phyloP scores from a whole-genome alignment of 208 protist genomes.

The Endotrypanum monterogeii region DNA sequence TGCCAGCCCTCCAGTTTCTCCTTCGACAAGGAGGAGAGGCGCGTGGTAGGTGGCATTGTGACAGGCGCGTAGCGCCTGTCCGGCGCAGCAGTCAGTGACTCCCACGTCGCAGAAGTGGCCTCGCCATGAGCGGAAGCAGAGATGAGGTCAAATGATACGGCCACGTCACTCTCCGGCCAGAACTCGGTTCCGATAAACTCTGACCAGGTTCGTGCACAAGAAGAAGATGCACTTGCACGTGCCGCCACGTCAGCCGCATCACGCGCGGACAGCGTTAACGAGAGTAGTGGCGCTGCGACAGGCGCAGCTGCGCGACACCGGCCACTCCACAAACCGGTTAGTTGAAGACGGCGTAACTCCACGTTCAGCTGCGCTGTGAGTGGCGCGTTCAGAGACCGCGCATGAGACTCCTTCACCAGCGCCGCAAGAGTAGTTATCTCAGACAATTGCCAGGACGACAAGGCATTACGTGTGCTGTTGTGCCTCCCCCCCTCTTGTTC shows the following conservation, averaged over 20 bases:
- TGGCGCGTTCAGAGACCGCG: constrained; percentile 60
- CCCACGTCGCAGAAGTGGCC: constrained; percentile 8
- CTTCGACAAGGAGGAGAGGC: constrained; percentile 30
- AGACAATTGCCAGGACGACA: constrained; percentile 13
- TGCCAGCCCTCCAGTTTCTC: constrained; percentile 62
- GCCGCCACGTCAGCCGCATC: constrained; percentile 48
- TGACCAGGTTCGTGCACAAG: constrained; percentile 18
- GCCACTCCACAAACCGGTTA: constrained; percentile 25
- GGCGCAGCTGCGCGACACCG: constrained; percentile 19
- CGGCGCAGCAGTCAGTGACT: constrained; percentile 18
- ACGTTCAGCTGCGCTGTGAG: constrained; percentile 38
- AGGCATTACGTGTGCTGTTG: neutral
- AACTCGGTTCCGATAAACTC: constrained; percentile 20
- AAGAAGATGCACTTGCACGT: neutral
- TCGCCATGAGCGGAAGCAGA: neutral
- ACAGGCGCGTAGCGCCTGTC: constrained; percentile 37
- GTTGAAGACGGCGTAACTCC: constrained; percentile 14
- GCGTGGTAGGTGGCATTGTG: constrained; percentile 39
- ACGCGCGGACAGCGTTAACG: constrained; percentile 65
- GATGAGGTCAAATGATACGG: constrained; percentile 7
- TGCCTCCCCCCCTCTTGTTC: neutral
- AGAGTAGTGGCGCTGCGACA: constrained; percentile 45
- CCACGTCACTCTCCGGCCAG: constrained; percentile 33
- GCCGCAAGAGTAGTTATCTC: constrained; percentile 37
- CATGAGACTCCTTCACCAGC: constrained; percentile 40